Percentiles rank a stretch among this genome's conserved stretches.
Conservation (phyloP, 805 yeast species). For the Teunomyces stri region DNA sequence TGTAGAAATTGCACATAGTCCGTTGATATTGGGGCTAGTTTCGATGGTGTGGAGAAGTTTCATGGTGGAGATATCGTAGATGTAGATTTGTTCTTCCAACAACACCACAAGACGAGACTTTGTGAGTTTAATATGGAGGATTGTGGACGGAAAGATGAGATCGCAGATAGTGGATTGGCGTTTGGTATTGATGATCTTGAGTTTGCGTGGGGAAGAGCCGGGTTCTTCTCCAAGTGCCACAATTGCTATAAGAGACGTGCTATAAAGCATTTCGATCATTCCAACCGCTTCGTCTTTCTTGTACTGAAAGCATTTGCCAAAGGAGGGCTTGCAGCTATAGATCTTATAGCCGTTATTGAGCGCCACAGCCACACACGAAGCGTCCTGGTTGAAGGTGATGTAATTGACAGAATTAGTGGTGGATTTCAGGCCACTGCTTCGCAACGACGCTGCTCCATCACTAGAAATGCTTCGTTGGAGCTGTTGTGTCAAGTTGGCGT, state of each 20-base stretch:
- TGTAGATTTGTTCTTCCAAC: conserved; percentile 43
- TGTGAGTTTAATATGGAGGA: conserved; percentile 38
- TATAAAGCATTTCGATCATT: conserved; percentile 84
- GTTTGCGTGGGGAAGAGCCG: conserved; percentile 71
- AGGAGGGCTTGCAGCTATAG: conserved; percentile 78
- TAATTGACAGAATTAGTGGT: conserved; percentile 28
- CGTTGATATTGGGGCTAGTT: conserved; percentile 44
- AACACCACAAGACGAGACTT: conserved; percentile 32
- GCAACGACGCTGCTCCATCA: conserved; percentile 16
- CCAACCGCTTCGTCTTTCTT: conserved; percentile 53
- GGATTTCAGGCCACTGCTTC: conserved; percentile 10
- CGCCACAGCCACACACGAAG: conserved; percentile 75
- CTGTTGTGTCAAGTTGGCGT: conserved; percentile 11
- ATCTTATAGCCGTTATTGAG: conserved; percentile 64
- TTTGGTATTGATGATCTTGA: conserved; percentile 81
- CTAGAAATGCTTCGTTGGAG: conserved; percentile 9
- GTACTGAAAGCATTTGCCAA: conserved; percentile 49
- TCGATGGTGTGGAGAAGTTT: conserved; percentile 43
- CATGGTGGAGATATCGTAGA: conserved; percentile 42
- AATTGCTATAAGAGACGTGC: conserved; percentile 81
- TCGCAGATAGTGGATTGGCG: conserved; percentile 48
- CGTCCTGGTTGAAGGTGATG: conserved; percentile 81
- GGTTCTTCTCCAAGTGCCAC: conserved; percentile 78
- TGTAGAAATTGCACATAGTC: conserved; percentile 59
- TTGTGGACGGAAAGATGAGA: conserved; percentile 40